phyloP scores from a whole-genome alignment of 345 rosid species.

The Salix suchowensis region DNA sequence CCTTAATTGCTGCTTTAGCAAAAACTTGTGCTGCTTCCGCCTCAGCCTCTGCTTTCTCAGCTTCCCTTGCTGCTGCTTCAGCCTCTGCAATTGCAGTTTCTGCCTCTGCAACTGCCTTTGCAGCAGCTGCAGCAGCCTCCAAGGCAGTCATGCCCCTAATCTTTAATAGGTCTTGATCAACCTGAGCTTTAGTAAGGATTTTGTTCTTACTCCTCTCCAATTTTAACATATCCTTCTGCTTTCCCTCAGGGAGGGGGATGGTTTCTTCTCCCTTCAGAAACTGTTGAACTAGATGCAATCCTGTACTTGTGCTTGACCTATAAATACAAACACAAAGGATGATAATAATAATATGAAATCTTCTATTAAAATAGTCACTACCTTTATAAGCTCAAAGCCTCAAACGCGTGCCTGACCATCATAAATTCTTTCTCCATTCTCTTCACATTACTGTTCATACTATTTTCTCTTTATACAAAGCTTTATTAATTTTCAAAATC shows the following conservation, averaged over 20 bases:
- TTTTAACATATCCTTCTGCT: conserved; percentile 43
- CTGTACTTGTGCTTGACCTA: conserved; percentile 80
- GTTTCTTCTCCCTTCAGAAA: conserved; percentile 42
- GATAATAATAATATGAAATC: too few species aligned
- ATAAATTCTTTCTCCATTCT: too few species aligned
- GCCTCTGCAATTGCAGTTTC: conserved; percentile 93
- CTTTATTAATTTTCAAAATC: too few species aligned
- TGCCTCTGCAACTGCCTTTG: conserved; percentile 92
- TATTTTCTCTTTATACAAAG: too few species aligned
- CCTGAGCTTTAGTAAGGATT: conserved; percentile 47
- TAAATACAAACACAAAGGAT: too few species aligned
- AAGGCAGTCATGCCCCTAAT: conserved; percentile 76
- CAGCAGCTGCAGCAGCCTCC: conserved; percentile 93
- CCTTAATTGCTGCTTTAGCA: too few species aligned
- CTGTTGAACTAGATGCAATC: conserved; percentile 37
- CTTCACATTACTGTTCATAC: too few species aligned
- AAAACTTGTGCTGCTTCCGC: too few species aligned
- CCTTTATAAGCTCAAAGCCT: too few species aligned
- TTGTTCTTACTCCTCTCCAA: conserved; percentile 41
- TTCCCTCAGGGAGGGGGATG: conserved; percentile 56
- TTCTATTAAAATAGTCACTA: too few species aligned
- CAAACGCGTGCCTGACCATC: too few species aligned
- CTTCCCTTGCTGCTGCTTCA: conserved; percentile 90
- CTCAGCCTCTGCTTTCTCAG: too few species aligned
- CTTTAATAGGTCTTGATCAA: conserved; percentile 51